Base-by-base conservation (phyloP, 2,329 filamentous ascomycete genomes). In the Colletotrichum godetiae region DNA sequence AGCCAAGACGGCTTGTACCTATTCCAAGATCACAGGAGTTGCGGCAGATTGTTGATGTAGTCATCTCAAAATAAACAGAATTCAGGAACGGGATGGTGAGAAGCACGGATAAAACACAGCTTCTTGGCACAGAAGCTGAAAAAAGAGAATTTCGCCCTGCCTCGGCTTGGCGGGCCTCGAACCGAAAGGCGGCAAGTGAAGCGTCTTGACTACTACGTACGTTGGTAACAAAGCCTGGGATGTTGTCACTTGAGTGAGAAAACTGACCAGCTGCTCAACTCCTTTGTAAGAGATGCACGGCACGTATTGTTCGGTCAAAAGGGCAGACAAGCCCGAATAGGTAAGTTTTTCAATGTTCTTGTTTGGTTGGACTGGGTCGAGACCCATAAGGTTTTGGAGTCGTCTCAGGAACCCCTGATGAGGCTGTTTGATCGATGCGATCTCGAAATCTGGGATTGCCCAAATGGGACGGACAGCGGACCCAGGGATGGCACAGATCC, bases 351-450 rank as follows among this genome's bases (percentile, higher is more conserved):
- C 15, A n/a, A 19, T 19, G 24, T 42, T 24, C 52, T 19, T 22
- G 37, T 65, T 57, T 57, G 24, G 52, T 55, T 31, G 31, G 19
- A 49, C 42, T 19, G 42, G 67, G 42, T 37, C 61, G 65, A 73
- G 65, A 74, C 72, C 63, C n/a, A 35, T 53, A 31, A 11, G 53
- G 71, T 75, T 75, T 73, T 66, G 70, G 19, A 75, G 57, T 27
- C 57, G 73, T 75, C 70, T 74, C 73, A 75, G 70, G 64, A 49
- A 74, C 66, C 70, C 73, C 65, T 66, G 70, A 29, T 63, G 70
- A 66, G 33, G 73, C 24, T 70, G 73, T 69, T 74, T 73, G 63
- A 74, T 65, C 68, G 73, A 74, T 62, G 69, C 60, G 70, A 74
- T 69, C 56, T 49, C 8, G 42, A 49, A 35, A 57, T 27, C 56